A percentile compares a stretch with the other conserved stretches of the same genome.
These are phyloP conservation scores for Aspergillus homomorphus DNA, from an alignment of 495 filamentous ascomycete genomes.

Conservation along the genomic window DNA sequence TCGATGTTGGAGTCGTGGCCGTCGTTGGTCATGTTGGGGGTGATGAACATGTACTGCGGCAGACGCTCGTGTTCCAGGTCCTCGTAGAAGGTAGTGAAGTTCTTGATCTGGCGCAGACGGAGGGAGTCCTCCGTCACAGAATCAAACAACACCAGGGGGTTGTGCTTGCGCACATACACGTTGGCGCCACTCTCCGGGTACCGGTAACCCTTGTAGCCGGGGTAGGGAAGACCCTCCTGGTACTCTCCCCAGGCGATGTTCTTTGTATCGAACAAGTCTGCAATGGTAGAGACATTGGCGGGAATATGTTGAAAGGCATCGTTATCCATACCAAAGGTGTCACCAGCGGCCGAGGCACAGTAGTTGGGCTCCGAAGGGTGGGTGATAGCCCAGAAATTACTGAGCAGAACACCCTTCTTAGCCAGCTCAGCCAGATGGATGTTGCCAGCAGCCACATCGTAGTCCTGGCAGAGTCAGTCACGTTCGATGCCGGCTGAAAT, in stretches of 20 bases:
- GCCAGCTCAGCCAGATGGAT: conserved; percentile 55
- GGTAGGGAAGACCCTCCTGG: conserved; percentile 64
- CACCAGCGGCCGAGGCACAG: conserved; percentile 57
- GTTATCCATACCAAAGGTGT: conserved; percentile 67
- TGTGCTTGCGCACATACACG: conserved; percentile 75
- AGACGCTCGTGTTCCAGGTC: conserved; percentile 55
- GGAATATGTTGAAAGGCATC: conserved; percentile 57
- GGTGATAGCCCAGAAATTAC: conserved; percentile 60
- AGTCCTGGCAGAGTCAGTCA: conserved; percentile 44
- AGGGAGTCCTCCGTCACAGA: conserved; percentile 51
- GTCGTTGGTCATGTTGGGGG: conserved; percentile 72
- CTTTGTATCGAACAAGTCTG: conserved; percentile 65
- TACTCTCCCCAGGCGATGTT: conserved; percentile 68
- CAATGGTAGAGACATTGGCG: conserved; percentile 61
- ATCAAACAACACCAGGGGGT: conserved; percentile 60
- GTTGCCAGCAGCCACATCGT: conserved; percentile 45
- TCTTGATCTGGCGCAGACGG: conserved; percentile 61
- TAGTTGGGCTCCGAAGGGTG: conserved; percentile 75
- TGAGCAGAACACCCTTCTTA: conserved; percentile 57
- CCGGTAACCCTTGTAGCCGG: conserved; percentile 61
- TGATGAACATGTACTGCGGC: conserved; percentile 73
- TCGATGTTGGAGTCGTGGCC: conserved; percentile 67
- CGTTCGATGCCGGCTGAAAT: background rate
- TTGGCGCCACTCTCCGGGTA: conserved; percentile 47
- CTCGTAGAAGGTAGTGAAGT: conserved; percentile 57